phyloP scores from a whole-genome alignment of 2,329 filamentous ascomycete genomes.

The Aspergillus uvarum region DNA sequence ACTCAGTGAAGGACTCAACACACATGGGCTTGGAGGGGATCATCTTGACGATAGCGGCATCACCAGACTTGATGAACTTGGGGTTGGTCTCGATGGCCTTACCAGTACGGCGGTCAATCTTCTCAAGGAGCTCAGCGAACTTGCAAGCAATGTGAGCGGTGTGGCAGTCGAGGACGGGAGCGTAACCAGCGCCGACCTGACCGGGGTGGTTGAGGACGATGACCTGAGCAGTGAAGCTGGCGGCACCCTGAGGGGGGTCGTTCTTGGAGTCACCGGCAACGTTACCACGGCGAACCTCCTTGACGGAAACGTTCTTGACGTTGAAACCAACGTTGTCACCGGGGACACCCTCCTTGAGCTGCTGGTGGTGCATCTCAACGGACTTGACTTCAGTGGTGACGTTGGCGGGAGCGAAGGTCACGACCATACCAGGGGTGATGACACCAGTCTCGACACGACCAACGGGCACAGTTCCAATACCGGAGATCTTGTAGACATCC shows the following conservation, averaged over 20 bases:
- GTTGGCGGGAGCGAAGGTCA: slow-evolving; percentile 97
- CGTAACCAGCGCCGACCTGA: slow-evolving; percentile 98
- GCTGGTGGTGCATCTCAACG: slow-evolving; percentile 99
- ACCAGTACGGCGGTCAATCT: slow-evolving; percentile 99
- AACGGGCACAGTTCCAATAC: slow-evolving; percentile 99
- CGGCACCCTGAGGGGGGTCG: slow-evolving; percentile 85
- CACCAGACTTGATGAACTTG: slow-evolving; percentile 99
- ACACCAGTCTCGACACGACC: slow-evolving; percentile 99
- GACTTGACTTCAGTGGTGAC: slow-evolving; percentile 99
- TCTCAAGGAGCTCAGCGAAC: slow-evolving; percentile 98
- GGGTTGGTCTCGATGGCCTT: slow-evolving; percentile 88
- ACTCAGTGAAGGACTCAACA: slow-evolving; percentile 99
- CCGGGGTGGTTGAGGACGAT: slow-evolving; percentile 99
- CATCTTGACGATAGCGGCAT: slow-evolving; percentile 99
- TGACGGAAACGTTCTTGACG: slow-evolving; percentile 99
- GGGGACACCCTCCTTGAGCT: slow-evolving; percentile 89
- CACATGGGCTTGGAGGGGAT: slow-evolving; percentile 99
- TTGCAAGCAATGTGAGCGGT: slow-evolving; percentile 99
- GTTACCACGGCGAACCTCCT: slow-evolving; percentile 99
- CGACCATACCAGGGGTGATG: slow-evolving; percentile 80
- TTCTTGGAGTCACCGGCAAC: slow-evolving; percentile 99
- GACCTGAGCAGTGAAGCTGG: slow-evolving; percentile 99
- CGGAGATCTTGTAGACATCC: slow-evolving; percentile 99
- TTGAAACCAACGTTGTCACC: slow-evolving; percentile 99
- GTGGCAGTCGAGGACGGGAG: slow-evolving; percentile 99